Base-by-base conservation (phyloP, 768 basidiomycete species). In the Albatrellus ellisii region DNA sequence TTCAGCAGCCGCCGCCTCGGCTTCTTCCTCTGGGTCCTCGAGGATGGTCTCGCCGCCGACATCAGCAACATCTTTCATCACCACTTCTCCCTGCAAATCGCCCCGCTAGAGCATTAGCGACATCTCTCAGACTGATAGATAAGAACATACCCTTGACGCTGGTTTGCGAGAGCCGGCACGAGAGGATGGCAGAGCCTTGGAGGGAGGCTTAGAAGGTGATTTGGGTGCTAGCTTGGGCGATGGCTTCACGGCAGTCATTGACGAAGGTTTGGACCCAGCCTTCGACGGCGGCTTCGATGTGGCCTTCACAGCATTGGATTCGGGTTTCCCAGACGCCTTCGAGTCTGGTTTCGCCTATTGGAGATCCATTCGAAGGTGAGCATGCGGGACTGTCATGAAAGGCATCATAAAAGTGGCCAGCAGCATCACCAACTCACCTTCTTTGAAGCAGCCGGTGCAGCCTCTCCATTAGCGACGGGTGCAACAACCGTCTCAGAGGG, bases 381-480 rank as follows among this genome's bases (percentile, higher is more conserved):
- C 35, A 14, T 41, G 18, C 26, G 27, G 32, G 25, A 41, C n/a
- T n/a, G n/a, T n/a, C n/a, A 39, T 26, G 26, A 17, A 26, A 20
- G 35, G 36, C 10, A 32, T 25, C 21, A n/a, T 14, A 29, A 6
- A 43, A 42, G 50, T 45, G 53, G 45, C 31, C 15, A 14, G 20
- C 4, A 14, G 6, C n/a, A n/a, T n/a, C n/a, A n/a, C n/a, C n/a
- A n/a, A 46, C 52, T 31, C 36, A 76, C 81, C 69, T 76, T 82
- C 64, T 84, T 83, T n/a, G n/a, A n/a, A 5, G 75, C 63, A 0
- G 79, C 64, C 26, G 79, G 79, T 39, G 63, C 60, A 21, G 60
- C 66, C 27, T 61, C 67, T 10, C 18, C 31, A 15, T 36, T 22
- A 36, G 20, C 20, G n/a, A n/a, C n/a, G n/a, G n/a, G n/a, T 5